Evolutionary conservation across 441 rosid species (phyloP).

Genomic region (Eruca vesicaria): DNA sequence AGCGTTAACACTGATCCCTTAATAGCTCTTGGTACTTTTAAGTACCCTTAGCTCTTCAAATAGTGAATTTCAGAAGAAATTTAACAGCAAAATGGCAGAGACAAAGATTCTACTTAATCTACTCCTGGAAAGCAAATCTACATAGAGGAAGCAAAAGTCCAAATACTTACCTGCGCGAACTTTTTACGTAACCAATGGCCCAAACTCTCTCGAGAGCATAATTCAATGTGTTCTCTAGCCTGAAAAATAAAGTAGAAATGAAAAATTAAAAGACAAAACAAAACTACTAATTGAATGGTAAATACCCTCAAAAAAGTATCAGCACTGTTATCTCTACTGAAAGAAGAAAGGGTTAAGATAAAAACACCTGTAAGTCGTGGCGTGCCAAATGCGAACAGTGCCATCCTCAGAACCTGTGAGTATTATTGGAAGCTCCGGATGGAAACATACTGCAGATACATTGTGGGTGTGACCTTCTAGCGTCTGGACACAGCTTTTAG

Average conservation of each 20-base stretch:
- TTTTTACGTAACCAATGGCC: slow-evolving; percentile 70
- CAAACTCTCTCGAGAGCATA: slow-evolving; percentile 91
- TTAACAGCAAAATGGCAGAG: slow-evolving; percentile 6
- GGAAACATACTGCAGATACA: slow-evolving; percentile 66
- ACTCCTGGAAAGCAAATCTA: background rate
- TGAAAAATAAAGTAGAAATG: too few species aligned
- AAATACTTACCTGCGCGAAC: slow-evolving; percentile 65
- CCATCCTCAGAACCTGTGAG: slow-evolving; percentile 83
- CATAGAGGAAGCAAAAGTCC: background rate
- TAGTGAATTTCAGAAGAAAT: background rate
- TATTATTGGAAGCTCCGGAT: slow-evolving; percentile 75
- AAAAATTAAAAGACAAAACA: background rate
- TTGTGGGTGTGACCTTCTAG: slow-evolving; percentile 79
- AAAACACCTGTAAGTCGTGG: slow-evolving; percentile 53
- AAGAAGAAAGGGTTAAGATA: slow-evolving; percentile 1
- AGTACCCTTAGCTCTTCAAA: background rate
- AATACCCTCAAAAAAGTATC: background rate
- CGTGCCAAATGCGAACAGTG: slow-evolving; percentile 72
- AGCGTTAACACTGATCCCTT: slow-evolving; percentile 1
- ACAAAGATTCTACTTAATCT: slow-evolving; percentile 4
- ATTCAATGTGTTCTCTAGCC: slow-evolving; percentile 83
- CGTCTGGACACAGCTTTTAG: slow-evolving; percentile 64
- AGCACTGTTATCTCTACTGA: slow-evolving; percentile 2
- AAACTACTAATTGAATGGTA: background rate
- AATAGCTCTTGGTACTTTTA: background rate